Percentiles rank a stretch among this genome's conserved stretches.
Conservation (phyloP, 768 basidiomycete species). For the Russula dissimulans region DNA sequence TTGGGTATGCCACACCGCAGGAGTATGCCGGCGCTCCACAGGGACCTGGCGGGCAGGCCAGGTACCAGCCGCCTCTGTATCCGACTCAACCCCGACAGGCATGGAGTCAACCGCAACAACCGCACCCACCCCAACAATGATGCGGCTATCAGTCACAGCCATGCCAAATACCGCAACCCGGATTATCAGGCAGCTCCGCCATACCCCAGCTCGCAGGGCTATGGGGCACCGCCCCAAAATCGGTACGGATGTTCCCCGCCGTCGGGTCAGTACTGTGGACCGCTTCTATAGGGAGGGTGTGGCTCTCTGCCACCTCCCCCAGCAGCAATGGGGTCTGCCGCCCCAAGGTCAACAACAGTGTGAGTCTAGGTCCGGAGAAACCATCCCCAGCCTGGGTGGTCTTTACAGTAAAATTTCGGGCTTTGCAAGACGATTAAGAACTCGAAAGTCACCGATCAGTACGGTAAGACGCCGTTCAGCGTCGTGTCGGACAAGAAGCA, state of each 20-base stretch:
- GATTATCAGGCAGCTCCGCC: background rate
- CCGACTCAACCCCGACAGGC: background rate
- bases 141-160: background rate
- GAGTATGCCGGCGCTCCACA: too few relatives aligned
- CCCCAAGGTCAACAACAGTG: background rate
- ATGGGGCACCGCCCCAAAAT: too few relatives aligned
- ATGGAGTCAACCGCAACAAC: background rate
- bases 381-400: background rate
- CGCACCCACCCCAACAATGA: background rate
- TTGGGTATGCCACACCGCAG: too few relatives aligned
- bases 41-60: background rate
- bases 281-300: background rate
- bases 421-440: too few relatives aligned
- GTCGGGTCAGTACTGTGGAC: background rate
- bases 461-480: conserved; percentile 5
- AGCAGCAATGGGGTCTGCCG: background rate
- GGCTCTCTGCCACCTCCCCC: background rate
- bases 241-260: too few relatives aligned
- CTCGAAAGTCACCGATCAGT: conserved; percentile 4
- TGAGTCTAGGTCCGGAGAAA: background rate
- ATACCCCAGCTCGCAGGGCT: background rate
- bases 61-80: background rate
- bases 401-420: background rate
- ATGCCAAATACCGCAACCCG: background rate
- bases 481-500: conserved; percentile 8